Conservation (phyloP, 345 rosid genomes). For the Gossypium stocksii region DNA sequence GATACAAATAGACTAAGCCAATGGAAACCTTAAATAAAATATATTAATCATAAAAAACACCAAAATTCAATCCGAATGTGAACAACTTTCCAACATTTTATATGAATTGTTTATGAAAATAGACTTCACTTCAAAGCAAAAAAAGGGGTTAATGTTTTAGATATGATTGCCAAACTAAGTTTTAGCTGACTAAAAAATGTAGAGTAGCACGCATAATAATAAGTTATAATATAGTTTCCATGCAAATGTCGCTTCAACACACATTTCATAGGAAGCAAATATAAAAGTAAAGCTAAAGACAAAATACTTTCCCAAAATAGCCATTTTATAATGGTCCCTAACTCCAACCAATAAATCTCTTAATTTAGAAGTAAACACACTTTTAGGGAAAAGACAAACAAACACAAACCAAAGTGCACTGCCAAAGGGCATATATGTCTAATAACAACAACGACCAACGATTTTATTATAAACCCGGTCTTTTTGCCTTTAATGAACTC, state of each 20-base stretch:
- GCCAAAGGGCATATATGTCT: constrained; percentile 12
- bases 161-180: background rate
- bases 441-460: background rate
- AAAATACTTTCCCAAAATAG: background rate
- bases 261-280: background rate
- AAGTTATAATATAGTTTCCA: background rate
- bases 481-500: background rate
- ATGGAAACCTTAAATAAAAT: too few relatives aligned
- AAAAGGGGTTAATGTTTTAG: background rate
- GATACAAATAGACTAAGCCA: too few relatives aligned
- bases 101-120: background rate
- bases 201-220: background rate
- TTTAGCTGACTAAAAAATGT: background rate
- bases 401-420: background rate
- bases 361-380: constrained; percentile 7
- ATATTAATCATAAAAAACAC: too few relatives aligned
- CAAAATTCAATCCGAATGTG: too few relatives aligned
- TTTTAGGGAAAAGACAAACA: background rate
- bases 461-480: background rate
- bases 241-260: background rate
- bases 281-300: background rate
- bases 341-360: background rate
- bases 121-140: background rate
- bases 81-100: background rate
- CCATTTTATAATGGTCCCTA: background rate